Base-by-base conservation (phyloP, 768 basidiomycete species). In the Mycena haematopus region DNA sequence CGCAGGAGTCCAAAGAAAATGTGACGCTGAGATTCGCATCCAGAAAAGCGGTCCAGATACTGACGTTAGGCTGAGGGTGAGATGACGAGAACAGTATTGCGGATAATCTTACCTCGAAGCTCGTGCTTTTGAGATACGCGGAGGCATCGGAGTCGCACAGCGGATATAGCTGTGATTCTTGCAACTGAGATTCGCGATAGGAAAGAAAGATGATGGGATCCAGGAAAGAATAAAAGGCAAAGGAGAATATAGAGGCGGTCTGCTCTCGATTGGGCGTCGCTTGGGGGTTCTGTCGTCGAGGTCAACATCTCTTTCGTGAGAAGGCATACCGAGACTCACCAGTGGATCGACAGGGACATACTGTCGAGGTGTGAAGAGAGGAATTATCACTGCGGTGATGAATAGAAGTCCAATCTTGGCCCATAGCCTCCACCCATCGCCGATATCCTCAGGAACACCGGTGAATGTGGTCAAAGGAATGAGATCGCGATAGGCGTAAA, bases 261-360 rank as follows among this genome's bases (percentile, higher is more conserved):
- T 85, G 83, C 61, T 86, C 84, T 3, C 80, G 78, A 56, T 78
- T 78, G 4, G 22, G 14, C 3, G 36, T 25, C 19, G 6, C 14
- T 50, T 52, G 51, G 1, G 58, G 51, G 17, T 52, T 59, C 51
- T 59, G 17, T 15, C 9, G 27, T 38, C 6, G 3, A 33, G 2
- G 36, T 27, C 29, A 50, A 40, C 1, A 21, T 11, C 31, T 8
- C 27, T 56, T 4, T 36, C 10, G 11, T 46, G 52, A 8, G 7
- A 33, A 25, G 4, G 31, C 22, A n/a, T 22, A 25, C 11, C n/a
- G 29, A 24, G 42, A 60, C 60, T 62, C 54, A 75, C 76, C 70
- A 78, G 73, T 0, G 85, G 81, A 66, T 90, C 82, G 21, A 84
- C 74, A 6, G 88, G 87, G 6, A 81, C 71, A 72, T 90, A 90